A percentile compares a stretch with the other conserved stretches of the same genome.
Evolutionary conservation across 768 basidiomycete genomes (phyloP).

Genomic region (Sistotremastrum niveocremeum): DNA sequence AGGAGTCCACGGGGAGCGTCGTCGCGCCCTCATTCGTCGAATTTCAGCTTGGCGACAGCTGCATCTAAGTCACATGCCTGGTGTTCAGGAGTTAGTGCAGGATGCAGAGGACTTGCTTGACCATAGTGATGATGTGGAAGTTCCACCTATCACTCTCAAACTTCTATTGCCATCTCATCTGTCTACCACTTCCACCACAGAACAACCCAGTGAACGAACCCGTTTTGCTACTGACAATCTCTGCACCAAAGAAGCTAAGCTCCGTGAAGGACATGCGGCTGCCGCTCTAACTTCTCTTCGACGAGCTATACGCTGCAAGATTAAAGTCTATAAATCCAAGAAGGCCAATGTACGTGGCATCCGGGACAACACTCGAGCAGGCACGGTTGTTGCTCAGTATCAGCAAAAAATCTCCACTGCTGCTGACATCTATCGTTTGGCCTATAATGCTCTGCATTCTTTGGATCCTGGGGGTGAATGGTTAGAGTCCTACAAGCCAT

Average conservation of each 20-base stretch:
- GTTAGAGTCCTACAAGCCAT: too few species aligned
- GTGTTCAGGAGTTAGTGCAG: not conserved
- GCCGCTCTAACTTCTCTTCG: slow-evolving; percentile 3
- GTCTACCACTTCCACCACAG: too few species aligned
- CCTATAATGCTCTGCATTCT: too few species aligned
- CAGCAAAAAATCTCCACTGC: too few species aligned
- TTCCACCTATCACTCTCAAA: too few species aligned
- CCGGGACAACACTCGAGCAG: slow-evolving; percentile 1
- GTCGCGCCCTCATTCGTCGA: too few species aligned
- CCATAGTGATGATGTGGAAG: not conserved
- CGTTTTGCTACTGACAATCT: not conserved
- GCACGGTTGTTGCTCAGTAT: too few species aligned
- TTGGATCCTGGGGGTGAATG: too few species aligned
- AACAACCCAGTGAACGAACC: not conserved
- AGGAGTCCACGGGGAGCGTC: too few species aligned
- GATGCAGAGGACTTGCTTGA: not conserved
- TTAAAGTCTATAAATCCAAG: slow-evolving; percentile 3
- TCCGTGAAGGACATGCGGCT: slow-evolving; percentile 4
- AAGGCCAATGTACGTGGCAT: slow-evolving; percentile 2
- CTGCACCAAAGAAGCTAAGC: not conserved
- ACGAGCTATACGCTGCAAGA: not conserved
- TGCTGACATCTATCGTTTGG: too few species aligned
- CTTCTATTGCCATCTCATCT: slow-evolving; percentile 4
- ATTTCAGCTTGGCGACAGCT: too few species aligned
- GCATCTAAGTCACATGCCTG: not conserved